These are phyloP conservation scores for Taiwanofungus camphoratus DNA, from an alignment of 1,284 basidiomycete genomes.

Conservation along the genomic window DNA sequence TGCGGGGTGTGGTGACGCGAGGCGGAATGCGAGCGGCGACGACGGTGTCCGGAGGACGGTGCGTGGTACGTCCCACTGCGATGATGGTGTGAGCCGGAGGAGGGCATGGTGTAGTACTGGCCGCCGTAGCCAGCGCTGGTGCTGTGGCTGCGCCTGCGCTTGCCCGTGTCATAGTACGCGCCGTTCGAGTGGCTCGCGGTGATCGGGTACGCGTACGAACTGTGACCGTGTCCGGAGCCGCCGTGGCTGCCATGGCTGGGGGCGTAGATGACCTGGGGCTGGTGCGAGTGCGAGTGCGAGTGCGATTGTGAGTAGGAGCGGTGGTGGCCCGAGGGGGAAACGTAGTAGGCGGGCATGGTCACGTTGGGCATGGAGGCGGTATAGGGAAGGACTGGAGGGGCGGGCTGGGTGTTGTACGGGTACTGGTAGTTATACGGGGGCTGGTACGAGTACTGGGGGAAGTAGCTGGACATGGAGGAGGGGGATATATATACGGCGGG, in stretches of 20 bases:
- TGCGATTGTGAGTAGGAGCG: constrained; percentile 11
- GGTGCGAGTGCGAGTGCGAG: neutral
- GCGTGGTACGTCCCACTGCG: constrained; percentile 6
- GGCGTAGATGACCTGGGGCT: constrained; percentile 8
- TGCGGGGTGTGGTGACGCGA: constrained; percentile 11
- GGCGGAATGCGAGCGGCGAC: constrained; percentile 19
- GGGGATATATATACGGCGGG: neutral
- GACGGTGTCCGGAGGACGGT: constrained; percentile 4
- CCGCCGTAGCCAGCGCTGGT: constrained; percentile 15
- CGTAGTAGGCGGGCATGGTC: constrained; percentile 9
- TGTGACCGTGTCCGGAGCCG: neutral
- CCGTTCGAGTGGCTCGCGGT: constrained; percentile 8
- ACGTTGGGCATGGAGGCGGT: constrained; percentile 3
- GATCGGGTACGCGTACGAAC: neutral
- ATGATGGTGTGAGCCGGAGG: constrained; percentile 8
- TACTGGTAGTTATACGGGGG: neutral
- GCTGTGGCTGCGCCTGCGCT: constrained; percentile 18
- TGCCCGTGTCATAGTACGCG: constrained; percentile 13
- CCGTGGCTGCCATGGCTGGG: constrained; percentile 2
- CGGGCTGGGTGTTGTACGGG: neutral
- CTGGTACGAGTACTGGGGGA: too few species aligned
- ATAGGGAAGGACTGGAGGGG: neutral
- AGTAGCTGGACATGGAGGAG: too few species aligned
- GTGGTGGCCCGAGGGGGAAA: constrained; percentile 1
- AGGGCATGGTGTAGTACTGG: constrained; percentile 12